Percentiles rank a stretch among this genome's conserved stretches.
These are phyloP conservation scores for Litchi chinensis DNA, from an alignment of 345 rosid genomes.

Conservation along the genomic window DNA sequence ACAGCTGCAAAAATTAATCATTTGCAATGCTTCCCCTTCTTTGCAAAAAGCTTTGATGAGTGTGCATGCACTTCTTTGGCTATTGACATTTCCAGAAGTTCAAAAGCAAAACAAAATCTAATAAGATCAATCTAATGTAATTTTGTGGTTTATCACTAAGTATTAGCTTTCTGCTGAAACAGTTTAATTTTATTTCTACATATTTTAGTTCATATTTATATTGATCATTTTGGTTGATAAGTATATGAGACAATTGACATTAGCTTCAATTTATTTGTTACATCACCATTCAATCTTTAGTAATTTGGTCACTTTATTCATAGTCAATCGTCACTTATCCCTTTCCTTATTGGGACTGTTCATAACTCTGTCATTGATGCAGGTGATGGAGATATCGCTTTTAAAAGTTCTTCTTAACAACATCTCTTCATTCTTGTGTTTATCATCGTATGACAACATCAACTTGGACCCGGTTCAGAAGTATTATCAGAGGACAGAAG, in stretches of 20 bases:
- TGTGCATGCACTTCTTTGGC: background rate
- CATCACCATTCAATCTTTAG: background rate
- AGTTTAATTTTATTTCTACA: background rate
- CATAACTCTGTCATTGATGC: constrained; percentile 26
- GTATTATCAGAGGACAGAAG: constrained; percentile 75
- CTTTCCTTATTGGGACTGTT: constrained; percentile 14
- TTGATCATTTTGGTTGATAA: background rate
- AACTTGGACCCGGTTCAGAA: constrained; percentile 67
- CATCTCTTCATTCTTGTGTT: constrained; percentile 63
- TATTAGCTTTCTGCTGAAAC: background rate
- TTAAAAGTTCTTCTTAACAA: constrained; percentile 64
- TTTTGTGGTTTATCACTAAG: background rate
- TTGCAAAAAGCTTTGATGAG: background rate
- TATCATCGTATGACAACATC: constrained; percentile 59
- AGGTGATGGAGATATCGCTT: constrained; percentile 82
- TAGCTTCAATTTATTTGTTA: background rate
- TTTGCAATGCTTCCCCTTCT: constrained; percentile 7
- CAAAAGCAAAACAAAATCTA: background rate
- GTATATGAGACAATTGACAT: background rate
- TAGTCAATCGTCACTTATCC: background rate
- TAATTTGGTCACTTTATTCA: background rate
- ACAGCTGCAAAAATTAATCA: background rate
- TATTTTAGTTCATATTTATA: background rate
- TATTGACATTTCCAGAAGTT: background rate
- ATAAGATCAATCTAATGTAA: background rate